Percentiles rank a stretch among this genome's conserved stretches.
These are phyloP conservation scores for Micractinium conductrix DNA, from an alignment of 139 green algal genomes.

Conservation along the genomic window DNA sequence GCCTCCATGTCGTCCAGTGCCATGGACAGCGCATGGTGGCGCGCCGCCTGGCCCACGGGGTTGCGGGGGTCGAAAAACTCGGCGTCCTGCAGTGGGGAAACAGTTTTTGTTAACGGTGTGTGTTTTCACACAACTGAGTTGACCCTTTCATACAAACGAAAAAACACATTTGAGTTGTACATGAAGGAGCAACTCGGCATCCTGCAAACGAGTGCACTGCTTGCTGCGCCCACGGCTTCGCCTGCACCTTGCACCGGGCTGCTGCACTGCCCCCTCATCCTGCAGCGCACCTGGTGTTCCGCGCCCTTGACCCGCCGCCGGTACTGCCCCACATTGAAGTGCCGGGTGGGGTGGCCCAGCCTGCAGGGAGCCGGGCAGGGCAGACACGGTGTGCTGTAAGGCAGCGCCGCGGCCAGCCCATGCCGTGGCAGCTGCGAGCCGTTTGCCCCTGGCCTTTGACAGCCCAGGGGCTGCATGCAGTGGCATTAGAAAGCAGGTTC, in stretches of 20 bases:
- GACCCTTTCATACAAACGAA: no score
- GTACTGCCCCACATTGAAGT: conserved; percentile 98
- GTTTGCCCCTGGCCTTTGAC: no score
- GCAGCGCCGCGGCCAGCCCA: neutral
- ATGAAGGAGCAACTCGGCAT: no score
- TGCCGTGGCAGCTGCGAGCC: no score
- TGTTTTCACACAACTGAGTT: no score
- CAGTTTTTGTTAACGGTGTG: no score
- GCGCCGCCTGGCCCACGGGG: conserved; percentile 71
- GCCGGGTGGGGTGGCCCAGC: conserved; percentile 90
- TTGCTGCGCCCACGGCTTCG: neutral
- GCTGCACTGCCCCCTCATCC: neutral
- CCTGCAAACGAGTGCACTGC: conserved; percentile 51
- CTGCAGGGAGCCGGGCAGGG: conserved; percentile 40
- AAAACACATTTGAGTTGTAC: no score
- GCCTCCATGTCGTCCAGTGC: conserved; percentile 90
- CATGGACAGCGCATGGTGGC: conserved; percentile 75
- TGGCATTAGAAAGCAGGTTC: no score
- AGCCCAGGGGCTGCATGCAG: no score
- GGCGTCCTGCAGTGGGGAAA: conserved; percentile 66
- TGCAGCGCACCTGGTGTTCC: neutral
- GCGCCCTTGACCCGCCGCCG: conserved; percentile 50
- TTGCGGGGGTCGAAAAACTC: conserved; percentile 91
- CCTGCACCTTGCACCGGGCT: neutral
- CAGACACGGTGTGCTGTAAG: neutral